Base-by-base conservation (phyloP, 306 rosid genomes). In the Lupinus albus region DNA sequence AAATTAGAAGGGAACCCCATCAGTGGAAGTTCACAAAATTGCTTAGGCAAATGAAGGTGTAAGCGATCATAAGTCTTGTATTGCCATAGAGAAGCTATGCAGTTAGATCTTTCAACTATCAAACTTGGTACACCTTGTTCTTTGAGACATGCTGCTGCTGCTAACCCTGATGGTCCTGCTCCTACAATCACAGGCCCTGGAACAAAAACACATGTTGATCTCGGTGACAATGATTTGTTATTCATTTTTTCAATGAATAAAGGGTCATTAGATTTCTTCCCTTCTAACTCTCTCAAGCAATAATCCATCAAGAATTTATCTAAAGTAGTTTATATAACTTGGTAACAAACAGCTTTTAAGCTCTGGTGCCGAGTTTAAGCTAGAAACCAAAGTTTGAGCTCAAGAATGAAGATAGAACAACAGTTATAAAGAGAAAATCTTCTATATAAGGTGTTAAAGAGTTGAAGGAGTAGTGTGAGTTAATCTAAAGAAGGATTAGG, bases 51-150 rank as follows among this genome's bases (percentile, higher is more conserved):
- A 59, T 90, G 97, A 13, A 90, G 86, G 33, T 81, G 76, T 1
- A 90, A 73, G 3, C 97, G 92, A 57, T 87, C 90, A 50, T 90
- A 90, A 38, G 97, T 90, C 59, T 86, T 87, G 8, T 77, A 83
- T 71, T 90, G 89, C 97, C 97, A 90, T 3, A 87, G 61, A 7
- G 97, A 90, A 12, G 97, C 97, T 82, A 90, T 84, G 84, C 97
- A 90, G 48, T 75, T 69, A 36, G 92, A 85, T 84, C 97, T 79
- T 73, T 90, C 97, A 9, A 90, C 78, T 3, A 87, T 64, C 6
- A 87, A 55, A 32, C 81, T 77, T 3, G 82, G 83, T 5, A 90
- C 50, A 0, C 50, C 82, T 42, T 75, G 85, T 49, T 39, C 20
- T 64, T 72, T 79, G 2, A 90, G 79, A 63, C 90, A 84, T 2